phyloP scores from a whole-genome alignment of 495 filamentous ascomycete species.

The Sporormia fimetaria region DNA sequence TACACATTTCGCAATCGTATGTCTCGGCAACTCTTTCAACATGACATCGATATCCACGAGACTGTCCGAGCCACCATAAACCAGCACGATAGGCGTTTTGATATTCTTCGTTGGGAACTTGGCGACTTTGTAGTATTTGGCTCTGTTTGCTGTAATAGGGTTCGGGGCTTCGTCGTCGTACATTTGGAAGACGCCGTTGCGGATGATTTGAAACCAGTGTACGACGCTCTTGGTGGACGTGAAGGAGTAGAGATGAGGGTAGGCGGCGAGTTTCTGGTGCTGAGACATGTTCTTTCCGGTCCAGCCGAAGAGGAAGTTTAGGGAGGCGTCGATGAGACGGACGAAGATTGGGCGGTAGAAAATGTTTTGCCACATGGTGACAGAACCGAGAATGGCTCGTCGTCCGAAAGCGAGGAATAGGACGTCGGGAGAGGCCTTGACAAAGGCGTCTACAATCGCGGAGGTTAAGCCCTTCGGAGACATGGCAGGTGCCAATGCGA shows the following conservation, averaged over 20 bases:
- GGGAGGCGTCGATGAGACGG: conserved; percentile 70
- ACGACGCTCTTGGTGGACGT: conserved; percentile 93
- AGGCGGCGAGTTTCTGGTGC: conserved; percentile 91
- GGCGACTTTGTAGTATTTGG: conserved; percentile 76
- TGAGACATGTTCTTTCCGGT: conserved; percentile 70
- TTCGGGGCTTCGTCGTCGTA: conserved; percentile 85
- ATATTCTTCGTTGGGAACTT: conserved; percentile 95
- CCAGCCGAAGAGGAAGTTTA: conserved; percentile 84
- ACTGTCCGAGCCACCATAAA: conserved; percentile 89
- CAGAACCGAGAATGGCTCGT: conserved; percentile 79
- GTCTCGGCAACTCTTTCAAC: conserved; percentile 71
- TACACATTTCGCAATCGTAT: conserved; percentile 73
- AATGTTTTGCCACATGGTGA: conserved; percentile 95
- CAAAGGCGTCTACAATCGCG: conserved; percentile 76
- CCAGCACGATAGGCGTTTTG: conserved; percentile 82
- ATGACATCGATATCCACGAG: conserved; percentile 91
- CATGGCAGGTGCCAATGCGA: conserved; percentile 96
- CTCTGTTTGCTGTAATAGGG: conserved; percentile 41
- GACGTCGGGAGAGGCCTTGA: conserved; percentile 88
- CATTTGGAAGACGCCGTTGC: conserved; percentile 92
- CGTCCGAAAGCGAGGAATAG: conserved; percentile 93
- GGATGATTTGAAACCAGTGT: conserved; percentile 98
- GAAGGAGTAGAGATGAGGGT: conserved; percentile 90
- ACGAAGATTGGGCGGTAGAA: conserved; percentile 92
- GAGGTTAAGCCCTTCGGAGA: conserved; percentile 83